Evolutionary conservation across 2,329 filamentous ascomycete genomes (phyloP), one percentile per base, ranked within the genome.

Genomic region (Fusarium sp.): DNA sequence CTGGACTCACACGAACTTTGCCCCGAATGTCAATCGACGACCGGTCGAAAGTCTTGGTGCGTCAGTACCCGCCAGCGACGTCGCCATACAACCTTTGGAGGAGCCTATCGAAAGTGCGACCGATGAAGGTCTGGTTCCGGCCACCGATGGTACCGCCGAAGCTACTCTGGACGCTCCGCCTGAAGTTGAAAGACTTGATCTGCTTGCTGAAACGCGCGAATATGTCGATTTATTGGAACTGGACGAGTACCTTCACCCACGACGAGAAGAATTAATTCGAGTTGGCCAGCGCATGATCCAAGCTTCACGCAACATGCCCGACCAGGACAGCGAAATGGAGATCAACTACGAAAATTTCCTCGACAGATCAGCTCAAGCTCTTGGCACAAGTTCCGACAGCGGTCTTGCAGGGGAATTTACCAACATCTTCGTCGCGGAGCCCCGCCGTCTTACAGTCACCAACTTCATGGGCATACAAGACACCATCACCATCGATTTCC

Each of bases 401-500:
- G 44, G 60, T 10, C 6, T 49, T 18, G 44, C 44, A 58, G 60
- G 50, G 4, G n/a, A 52, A 3, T 73, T 48, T 4, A 58, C 39
- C 6, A 37, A 67, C 6, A 46, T 63, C 30, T 73, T 73, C 25
- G 58, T 65, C 19, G 71, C 71, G 6, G 66, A 69, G 34, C 71
- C 69, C 12, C 49, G 42, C 1, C 65, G 5, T 3, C 63, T 73
- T n/a, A 70, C 50, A 37, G 63, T 73, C 16, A 70, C 66, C 26
- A 73, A 74, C 46, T 73, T 74, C 21, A 69, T 74, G 7, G 51
- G 71, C 21, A 64, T 72, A 11, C 63, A 73, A 18, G n/a, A 49
- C 11, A 67, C 59, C 2, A 63, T 70, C 10, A 54, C 28, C 0
- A 59, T 74, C 10, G 44, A 70, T 42, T 74, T 74, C 13, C 37